phyloP scores from a whole-genome alignment of 2,329 filamentous ascomycete species.

The Nothopassalora personata region DNA sequence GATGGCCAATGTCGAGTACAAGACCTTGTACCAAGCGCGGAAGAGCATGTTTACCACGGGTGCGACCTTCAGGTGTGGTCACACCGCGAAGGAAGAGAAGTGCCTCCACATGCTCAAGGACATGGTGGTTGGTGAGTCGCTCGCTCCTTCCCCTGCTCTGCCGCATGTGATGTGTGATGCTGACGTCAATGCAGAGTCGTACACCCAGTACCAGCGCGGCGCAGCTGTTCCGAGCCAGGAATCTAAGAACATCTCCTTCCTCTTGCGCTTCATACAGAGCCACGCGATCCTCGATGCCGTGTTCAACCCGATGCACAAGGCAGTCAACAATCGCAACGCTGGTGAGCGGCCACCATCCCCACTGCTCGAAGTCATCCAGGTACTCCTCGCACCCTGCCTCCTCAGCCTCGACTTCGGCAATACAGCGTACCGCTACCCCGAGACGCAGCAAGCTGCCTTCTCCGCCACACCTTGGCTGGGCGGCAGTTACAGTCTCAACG shows the following conservation, averaged over 20 bases:
- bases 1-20: conserved; percentile 29
- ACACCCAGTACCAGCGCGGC: conserved; percentile 22
- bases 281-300: conserved; percentile 4
- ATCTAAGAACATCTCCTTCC: conserved; percentile 2
- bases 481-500: conserved; percentile 32
- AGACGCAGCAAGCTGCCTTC: conserved; percentile 45
- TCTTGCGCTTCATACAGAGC: conserved; percentile 1
- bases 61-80: conserved; percentile 25
- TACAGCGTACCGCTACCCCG: conserved; percentile 34
- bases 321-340: neutral
- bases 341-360: conserved; percentile 1
- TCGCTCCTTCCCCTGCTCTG: neutral
- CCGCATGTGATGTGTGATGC: conserved; percentile 13
- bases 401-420: conserved; percentile 17
- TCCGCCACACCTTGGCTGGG: conserved; percentile 38
- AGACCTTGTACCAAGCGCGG: conserved; percentile 34
- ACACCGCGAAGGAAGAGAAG: conserved; percentile 27
- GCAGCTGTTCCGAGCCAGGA: neutral
- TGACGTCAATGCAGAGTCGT: conserved; percentile 28
- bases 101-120: conserved; percentile 38
- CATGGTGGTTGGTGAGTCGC: conserved; percentile 42
- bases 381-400: conserved; percentile 28
- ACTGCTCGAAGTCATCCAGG: conserved; percentile 26
- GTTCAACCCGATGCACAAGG: neutral
- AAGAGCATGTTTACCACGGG: conserved; percentile 24